A percentile compares a stretch with the other conserved stretches of the same genome.
These are phyloP conservation scores for Monilinia polystroma DNA, from an alignment of 2,329 filamentous ascomycete species.

Conservation along the genomic window DNA sequence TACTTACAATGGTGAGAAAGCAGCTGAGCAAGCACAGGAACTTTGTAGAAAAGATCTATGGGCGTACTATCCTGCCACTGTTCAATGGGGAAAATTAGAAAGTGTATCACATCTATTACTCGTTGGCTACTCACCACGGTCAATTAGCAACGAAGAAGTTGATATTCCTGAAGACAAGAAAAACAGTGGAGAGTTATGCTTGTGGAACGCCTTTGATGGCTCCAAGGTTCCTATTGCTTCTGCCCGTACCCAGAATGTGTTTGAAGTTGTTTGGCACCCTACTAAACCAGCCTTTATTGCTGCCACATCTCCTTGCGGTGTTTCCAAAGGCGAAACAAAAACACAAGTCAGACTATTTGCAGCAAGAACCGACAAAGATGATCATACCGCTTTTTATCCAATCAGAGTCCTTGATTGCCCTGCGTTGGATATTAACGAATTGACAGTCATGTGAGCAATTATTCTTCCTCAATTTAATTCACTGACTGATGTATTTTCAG, in stretches of 20 bases:
- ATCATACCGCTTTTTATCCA: conserved; percentile 45
- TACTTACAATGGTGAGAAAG: conserved; percentile 36
- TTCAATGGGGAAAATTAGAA: conserved; percentile 57
- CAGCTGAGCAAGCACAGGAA: conserved; percentile 31
- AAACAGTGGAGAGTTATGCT: conserved; percentile 58
- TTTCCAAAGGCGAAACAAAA: conserved; percentile 46
- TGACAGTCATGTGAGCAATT: conserved; percentile 51
- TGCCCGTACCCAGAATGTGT: conserved; percentile 58
- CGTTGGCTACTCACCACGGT: conserved; percentile 63
- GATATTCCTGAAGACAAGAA: conserved; percentile 57
- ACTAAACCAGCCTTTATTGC: conserved; percentile 53
- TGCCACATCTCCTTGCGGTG: conserved; percentile 54
- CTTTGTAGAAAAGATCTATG: conserved; percentile 45
- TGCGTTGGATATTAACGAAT: conserved; percentile 61
- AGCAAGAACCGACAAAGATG: conserved; percentile 34
- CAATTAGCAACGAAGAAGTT: conserved; percentile 51
- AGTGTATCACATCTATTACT: conserved; percentile 53
- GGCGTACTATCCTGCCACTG: conserved; percentile 62
- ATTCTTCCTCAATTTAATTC: background rate
- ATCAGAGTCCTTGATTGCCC: conserved; percentile 58
- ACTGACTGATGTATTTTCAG: conserved; percentile 39
- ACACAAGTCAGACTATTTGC: conserved; percentile 60
- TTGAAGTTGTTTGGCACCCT: conserved; percentile 65
- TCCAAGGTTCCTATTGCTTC: conserved; percentile 49
- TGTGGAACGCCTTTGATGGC: conserved; percentile 53